Percentiles rank a stretch among this genome's conserved stretches.
These are phyloP conservation scores for Colletotrichum sansevieriae DNA, from an alignment of 2,329 filamentous ascomycete species.

Conservation along the genomic window DNA sequence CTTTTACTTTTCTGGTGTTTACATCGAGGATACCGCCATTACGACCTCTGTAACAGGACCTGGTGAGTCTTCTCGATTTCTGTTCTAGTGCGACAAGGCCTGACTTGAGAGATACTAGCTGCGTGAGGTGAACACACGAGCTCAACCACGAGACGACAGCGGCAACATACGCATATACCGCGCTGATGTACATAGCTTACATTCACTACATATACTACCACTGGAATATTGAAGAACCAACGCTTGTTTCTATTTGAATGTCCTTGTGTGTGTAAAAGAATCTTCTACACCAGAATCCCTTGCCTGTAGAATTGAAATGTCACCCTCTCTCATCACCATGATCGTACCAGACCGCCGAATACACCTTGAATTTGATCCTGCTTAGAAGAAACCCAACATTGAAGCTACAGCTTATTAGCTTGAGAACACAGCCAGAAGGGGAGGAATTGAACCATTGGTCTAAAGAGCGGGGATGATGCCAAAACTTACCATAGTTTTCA, in stretches of 20 bases:
- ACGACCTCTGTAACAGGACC: constrained; percentile 51
- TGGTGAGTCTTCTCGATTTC: background rate
- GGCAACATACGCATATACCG: background rate
- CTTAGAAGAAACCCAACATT: no score
- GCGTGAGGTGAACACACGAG: background rate
- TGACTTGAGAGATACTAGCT: no score
- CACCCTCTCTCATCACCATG: no score
- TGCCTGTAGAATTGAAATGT: background rate
- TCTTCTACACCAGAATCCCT: background rate
- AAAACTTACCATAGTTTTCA: no score
- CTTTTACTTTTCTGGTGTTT: constrained; percentile 79
- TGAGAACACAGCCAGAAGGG: no score
- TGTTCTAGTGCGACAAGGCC: background rate
- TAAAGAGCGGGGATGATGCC: no score
- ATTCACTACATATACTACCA: background rate
- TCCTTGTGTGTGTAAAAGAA: background rate
- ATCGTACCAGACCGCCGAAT: no score
- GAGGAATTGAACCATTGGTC: no score
- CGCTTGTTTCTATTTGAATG: background rate
- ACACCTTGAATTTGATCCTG: no score
- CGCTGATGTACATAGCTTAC: constrained; percentile 13
- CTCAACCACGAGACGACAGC: background rate
- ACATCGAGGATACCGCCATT: constrained; percentile 66
- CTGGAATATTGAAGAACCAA: background rate
- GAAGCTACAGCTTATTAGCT: no score